Base-by-base conservation (phyloP, 2,329 filamentous ascomycete genomes). In the Hypoxylon sp. region DNA sequence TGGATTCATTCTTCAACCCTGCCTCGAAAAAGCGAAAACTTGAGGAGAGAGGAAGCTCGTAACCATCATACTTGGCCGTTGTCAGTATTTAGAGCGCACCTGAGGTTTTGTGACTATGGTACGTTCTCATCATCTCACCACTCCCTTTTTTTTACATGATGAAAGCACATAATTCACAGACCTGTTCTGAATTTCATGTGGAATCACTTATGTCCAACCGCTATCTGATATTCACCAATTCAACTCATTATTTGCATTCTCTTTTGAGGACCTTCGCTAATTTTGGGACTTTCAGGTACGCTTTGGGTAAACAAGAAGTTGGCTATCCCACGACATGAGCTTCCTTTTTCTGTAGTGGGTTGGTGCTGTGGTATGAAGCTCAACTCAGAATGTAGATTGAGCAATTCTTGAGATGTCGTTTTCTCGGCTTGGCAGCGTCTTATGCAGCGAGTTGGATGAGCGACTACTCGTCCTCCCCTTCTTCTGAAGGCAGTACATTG, bases 201-300 rank as follows among this genome's bases (percentile, higher is more conserved):
- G 91, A 92, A 86, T 84, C 79, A 84, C 82, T 82, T 89, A 90
- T 88, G 89, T 90, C 89, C 91, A 93, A 93, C 90, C 91, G 91
- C 91, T 93, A 89, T 93, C 91, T 93, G 91, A 92, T 79, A 78
- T 46, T 54, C 40, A 49, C 14, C 51, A 61, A 57, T 17, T 56
- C 20, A 25, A 25, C 22, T 49, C 50, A 44, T 62, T 65, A 37
- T 60, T 6, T 54, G 30, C 33, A 42, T 42, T 56, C 31, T 58
- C 2, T 53, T 49, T 49, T 30, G 37, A 27, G 42, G 48, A 13
- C 60, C 31, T 46, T 17, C 27, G 56, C 70, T 72, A 61, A 72
- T 54, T 7, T 33, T 35, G 6, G 30, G 20, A 50, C 6, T 35
- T 58, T 25, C 42, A 68, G 57, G 14, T 50, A 58, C 58, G 14